phyloP scores from a whole-genome alignment of 108 stramenopile genomes.

The Skeletonema marinoi region DNA sequence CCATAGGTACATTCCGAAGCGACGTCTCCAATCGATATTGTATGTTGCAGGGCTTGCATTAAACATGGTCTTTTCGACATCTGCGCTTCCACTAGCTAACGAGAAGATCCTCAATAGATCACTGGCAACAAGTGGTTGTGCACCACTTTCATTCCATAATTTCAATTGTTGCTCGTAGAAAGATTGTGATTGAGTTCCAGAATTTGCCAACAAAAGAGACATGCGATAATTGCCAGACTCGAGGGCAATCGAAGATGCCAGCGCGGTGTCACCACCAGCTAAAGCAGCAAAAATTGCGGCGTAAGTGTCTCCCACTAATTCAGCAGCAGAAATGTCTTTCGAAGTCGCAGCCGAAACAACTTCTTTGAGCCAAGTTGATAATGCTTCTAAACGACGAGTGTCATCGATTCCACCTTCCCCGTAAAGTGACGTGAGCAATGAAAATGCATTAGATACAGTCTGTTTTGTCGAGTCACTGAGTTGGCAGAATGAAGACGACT shows the following conservation, averaged over 20 bases:
- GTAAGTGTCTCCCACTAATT: conserved; percentile 28
- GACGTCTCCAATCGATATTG: conserved; percentile 72
- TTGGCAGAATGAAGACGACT: conserved; percentile 6
- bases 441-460: conserved; percentile 37
- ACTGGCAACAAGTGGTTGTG: conserved; percentile 34
- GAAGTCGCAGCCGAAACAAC: conserved; percentile 30
- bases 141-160: conserved; percentile 51
- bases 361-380: conserved; percentile 24
- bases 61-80: conserved; percentile 57
- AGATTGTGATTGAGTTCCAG: conserved; percentile 28
- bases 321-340: conserved; percentile 24
- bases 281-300: conserved; percentile 72
- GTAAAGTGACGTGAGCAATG: conserved; percentile 31
- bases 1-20: conserved; percentile 68
- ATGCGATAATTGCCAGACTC: conserved; percentile 55
- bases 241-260: conserved; percentile 62
- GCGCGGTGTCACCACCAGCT: conserved; percentile 60
- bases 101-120: conserved; percentile 58
- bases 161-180: conserved; percentile 45
- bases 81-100: conserved; percentile 53
- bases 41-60: conserved; percentile 31
- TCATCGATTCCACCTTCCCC: conserved; percentile 25
- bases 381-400: conserved; percentile 30
- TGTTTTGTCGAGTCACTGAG: conserved; percentile 9
- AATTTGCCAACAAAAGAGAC: conserved; percentile 55